A percentile compares a stretch with the other conserved stretches of the same genome.
Evolutionary conservation across 306 rosid genomes (phyloP).

Genomic region (Alnus glutinosa): DNA sequence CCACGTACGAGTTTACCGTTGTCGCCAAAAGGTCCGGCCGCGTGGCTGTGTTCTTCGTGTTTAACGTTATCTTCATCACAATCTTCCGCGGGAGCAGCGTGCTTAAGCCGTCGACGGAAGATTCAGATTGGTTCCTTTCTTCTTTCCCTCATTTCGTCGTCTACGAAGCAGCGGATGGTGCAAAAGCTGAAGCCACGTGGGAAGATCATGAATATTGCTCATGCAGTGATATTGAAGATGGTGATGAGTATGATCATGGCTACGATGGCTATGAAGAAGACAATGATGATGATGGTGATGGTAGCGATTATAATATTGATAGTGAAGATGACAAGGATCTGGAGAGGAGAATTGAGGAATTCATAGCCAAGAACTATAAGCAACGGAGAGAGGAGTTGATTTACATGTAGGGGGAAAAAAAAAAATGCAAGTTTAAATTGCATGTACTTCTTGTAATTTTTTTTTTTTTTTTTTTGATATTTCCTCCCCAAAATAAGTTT

Average conservation of each 20-base stretch:
- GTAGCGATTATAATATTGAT: background rate
- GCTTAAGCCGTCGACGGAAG: constrained; percentile 6
- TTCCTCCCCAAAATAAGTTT: too few species aligned
- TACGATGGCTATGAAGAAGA: constrained; percentile 41
- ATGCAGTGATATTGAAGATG: constrained; percentile 1
- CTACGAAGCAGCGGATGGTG: too few species aligned
- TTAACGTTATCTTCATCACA: constrained; percentile 17
- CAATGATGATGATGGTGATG: background rate
- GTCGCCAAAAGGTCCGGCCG: constrained; percentile 17
- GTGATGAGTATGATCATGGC: constrained; percentile 2
- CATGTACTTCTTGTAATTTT: too few species aligned
- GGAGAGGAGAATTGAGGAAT: constrained; percentile 34
- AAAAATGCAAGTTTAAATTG: too few species aligned
- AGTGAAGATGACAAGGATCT: constrained; percentile 27
- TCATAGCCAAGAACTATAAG: constrained; percentile 3
- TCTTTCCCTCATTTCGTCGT: background rate
- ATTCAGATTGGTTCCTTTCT: background rate
- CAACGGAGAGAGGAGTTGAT: constrained; percentile 40
- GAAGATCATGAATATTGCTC: background rate
- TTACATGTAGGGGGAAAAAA: background rate
- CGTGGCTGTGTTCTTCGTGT: constrained; percentile 21
- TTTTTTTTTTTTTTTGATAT: too few species aligned
- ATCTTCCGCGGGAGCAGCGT: constrained; percentile 15
- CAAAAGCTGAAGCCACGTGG: background rate
- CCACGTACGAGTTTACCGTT: constrained; percentile 24